Evolutionary conservation across 768 basidiomycete genomes (phyloP), one percentile per base, ranked within the genome.

Genomic region (Amanita pallidorosea): DNA sequence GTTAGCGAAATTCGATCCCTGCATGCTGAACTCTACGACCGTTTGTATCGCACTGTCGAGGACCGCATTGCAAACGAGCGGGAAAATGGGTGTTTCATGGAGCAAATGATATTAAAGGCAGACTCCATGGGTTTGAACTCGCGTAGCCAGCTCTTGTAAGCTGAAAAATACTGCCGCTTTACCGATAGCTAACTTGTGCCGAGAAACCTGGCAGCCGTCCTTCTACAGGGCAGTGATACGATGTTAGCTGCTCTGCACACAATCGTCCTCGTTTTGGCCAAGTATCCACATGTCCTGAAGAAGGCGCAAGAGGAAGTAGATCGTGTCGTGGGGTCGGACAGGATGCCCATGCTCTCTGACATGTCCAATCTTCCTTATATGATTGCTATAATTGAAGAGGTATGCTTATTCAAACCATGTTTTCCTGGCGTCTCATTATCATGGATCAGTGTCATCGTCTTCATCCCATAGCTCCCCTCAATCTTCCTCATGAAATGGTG

Each of bases 141-240:
- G 7, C 54, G 61, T 4, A 59, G 65, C 22, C 37, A 60, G 15
- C 37, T 57, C 23, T 57, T 53, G 64, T 66, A 47, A 33, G 62
- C 42, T 44, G 44, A 15, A 44, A 27, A 3, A 5, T 34, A 27
- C 20, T n/a, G 18, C 48, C 29, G 51, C 38, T 43, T 4, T 45
- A 12, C 7, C 11, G 18, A 29, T 23, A 13, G 3, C 9, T 18
- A 11, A 23, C 4, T 18, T 33, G 15, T 46, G 25, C 22, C 18
- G 22, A 68, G 67, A 18, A 59, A 65, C 46, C 57, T 69, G 37
- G 61, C 64, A 17, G 63, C 62, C 13, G 58, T 58, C 5, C 44
- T 67, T 6, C 44, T 69, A 8, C 64, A 67, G 55, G 65, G 63
- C 6, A 59, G 63, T 2, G 63, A 67, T 47, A 68, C 67, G 5